Base-by-base conservation (phyloP, 768 basidiomycete species). In the Calvatia gigantea region DNA sequence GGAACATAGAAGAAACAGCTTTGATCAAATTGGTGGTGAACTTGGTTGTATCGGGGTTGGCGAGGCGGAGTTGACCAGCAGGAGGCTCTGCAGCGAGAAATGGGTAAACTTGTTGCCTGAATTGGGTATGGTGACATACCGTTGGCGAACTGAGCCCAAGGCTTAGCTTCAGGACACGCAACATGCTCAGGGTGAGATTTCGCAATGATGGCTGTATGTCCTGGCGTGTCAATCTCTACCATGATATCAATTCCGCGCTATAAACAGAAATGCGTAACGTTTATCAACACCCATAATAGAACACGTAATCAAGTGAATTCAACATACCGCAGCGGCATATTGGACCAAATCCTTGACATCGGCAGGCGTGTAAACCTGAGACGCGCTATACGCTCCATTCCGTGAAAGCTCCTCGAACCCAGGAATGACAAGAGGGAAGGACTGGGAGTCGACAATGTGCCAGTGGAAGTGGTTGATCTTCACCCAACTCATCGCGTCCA, bases 401-500 rank as follows among this genome's bases (percentile, higher is more conserved):
- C 65, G 62, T 1, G 86, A 72, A 2, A 93, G 70, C 58, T 87
- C 82, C 0, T 87, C 83, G 62, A 81, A 85, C 15, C 73, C 75
- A 21, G 80, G 70, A 5, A 92, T 70, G 25, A 74, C 70, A 9
- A 93, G 74, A 0, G 91, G 89, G 69, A 88, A 94, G 55, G 83
- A 85, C 65, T 93, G 89, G 32, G 85, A 85, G 67, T 93, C 91
- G 29, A 81, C 81, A 49, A 88, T 76, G 65, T 93, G 91, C 91
- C 89, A 93, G 56, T 93, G 89, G 62, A 93, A 83, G 6, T 76
- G 78, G 65, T 83, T 91, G 59, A 89, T 76, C 81, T 89, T 92
- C 59, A 85, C 84, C 75, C 80, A 81, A 60, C 83, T 83, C 87
- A 91, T 90, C 2, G 86, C 82, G 61, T 90, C 85, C 28, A 93